Base-by-base conservation (phyloP, 2,329 filamentous ascomycete species). In the Xylaria sp. region DNA sequence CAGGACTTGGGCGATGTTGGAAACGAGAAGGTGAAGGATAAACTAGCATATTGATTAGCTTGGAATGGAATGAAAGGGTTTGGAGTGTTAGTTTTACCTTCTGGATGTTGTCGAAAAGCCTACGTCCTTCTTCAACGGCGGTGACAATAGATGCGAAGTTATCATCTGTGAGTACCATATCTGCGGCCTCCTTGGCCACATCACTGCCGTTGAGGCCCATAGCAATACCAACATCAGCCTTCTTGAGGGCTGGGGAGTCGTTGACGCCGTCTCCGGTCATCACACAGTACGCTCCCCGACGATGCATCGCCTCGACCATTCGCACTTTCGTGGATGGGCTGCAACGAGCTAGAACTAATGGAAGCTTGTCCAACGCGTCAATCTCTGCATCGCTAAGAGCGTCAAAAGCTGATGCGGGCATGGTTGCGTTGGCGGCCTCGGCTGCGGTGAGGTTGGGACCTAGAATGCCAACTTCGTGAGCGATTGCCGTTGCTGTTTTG, bases 101-200 rank as follows among this genome's bases (percentile, higher is more conserved):
- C 76, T 92, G 89, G 69, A 93, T 91, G 71, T 92, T 92, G 81
- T 92, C 89, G 72, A 91, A 90, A 61, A 92, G 83, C 45, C 90
- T 83, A 50, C 90, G 86, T 12, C 90, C 90, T 78, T 92, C 90
- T 76, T 90, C 87, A 54, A 93, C 89, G 39, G 88, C 90, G n/a
- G 88, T 90, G 48, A 92, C 85, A 64, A 92, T 93, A 32, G 91
- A 93, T 11, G 93, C 92, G 77, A 97, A 97, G 80, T 97, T 94
- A 79, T 96, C 93, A 76, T 96, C 93, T 0, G 92, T 94, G 48
- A 97, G 83, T 42, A 97, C 92, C 85, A 97, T 96, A 76, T 97
- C 93, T 0, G 92, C 91, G 2, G 93, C 93, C 79, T 96, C 90
- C 75, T 92, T 93, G 69, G 91, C 90, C 9, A 93, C 90, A 75